These are phyloP conservation scores for Voacanga thouarsii DNA, from an alignment of 257 asterid species.

Conservation along the genomic window DNA sequence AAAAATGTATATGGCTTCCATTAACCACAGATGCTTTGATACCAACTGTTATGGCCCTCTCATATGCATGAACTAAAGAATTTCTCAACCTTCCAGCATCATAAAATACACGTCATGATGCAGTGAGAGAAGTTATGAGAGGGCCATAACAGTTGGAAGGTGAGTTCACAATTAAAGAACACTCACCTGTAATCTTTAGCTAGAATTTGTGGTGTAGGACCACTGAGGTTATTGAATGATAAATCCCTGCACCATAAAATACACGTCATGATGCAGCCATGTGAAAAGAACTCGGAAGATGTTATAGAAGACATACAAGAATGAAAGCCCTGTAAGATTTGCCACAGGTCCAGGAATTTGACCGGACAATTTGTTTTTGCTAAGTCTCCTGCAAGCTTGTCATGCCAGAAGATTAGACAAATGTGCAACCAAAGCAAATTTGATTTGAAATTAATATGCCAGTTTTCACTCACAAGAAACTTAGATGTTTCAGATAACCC, in stretches of 20 bases:
- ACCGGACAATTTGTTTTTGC: conserved; percentile 79
- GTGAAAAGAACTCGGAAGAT: conserved; percentile 1
- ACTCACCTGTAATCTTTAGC: conserved; percentile 91
- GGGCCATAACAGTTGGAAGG: too few relatives aligned
- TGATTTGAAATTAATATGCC: conserved; percentile 10
- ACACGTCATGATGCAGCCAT: conserved; percentile 13
- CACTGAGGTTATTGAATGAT: conserved; percentile 81
- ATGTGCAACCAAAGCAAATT: conserved; percentile 7
- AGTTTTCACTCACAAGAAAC: conserved; percentile 63
- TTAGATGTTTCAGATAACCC: conserved; percentile 52
- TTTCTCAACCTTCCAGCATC: background rate
- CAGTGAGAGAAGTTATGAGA: background rate
- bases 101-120: background rate
- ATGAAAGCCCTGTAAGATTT: conserved; percentile 74
- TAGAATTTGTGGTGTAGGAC: conserved; percentile 69
- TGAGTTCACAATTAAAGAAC: conserved; percentile 6
- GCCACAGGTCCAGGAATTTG: conserved; percentile 70
- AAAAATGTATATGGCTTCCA: too few relatives aligned
- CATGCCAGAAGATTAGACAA: conserved; percentile 16
- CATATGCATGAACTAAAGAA: background rate
- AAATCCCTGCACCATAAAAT: conserved; percentile 65
- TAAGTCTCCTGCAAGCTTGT: conserved; percentile 62
- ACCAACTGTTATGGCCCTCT: too few relatives aligned
- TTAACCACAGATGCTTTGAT: too few relatives aligned
- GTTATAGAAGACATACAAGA: conserved; percentile 71